Evolutionary conservation across 164 flowering plant species (phyloP).

Genomic region (Chimonanthus salicifolius): DNA sequence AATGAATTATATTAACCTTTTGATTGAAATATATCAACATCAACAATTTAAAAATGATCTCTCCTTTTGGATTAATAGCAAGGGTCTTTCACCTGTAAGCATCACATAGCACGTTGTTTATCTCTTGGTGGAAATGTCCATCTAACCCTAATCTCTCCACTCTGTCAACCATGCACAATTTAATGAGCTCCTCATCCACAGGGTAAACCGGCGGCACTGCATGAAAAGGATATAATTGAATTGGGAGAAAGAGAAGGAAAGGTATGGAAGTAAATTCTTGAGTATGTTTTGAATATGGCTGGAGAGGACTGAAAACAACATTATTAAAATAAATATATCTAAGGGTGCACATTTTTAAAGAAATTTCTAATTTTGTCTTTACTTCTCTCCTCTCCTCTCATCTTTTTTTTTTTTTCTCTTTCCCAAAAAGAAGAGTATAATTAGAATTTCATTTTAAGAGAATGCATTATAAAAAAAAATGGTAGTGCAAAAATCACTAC

Average conservation of each 20-base stretch:
- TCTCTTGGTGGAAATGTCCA: conserved; percentile 24
- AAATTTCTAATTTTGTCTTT: too few relatives aligned
- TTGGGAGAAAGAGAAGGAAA: not conserved
- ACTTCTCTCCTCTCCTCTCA: too few relatives aligned
- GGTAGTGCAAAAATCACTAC: not conserved
- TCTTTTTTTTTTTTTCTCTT: too few relatives aligned
- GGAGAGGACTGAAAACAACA: not conserved
- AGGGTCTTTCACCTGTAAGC: conserved; percentile 20
- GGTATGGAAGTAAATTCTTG: not conserved
- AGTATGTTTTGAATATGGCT: not conserved
- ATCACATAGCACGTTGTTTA: conserved; percentile 16
- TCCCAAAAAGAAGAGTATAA: too few relatives aligned
- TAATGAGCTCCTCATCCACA: conserved; percentile 19
- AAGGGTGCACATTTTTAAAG: too few relatives aligned
- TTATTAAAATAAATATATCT: too few relatives aligned
- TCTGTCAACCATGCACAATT: conserved; percentile 28
- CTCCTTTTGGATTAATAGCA: not conserved
- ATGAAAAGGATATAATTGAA: not conserved
- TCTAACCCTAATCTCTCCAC: conserved; percentile 25
- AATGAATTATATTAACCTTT: not conserved
- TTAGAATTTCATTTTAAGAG: too few relatives aligned
- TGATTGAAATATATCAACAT: not conserved
- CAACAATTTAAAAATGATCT: not conserved
- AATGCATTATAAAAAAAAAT: too few relatives aligned
- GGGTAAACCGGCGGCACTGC: conserved; percentile 31